Percentiles rank a stretch among this genome's conserved stretches.
Evolutionary conservation across 129 eudicot species (phyloP).

Genomic region (Dittrichia graveolens): DNA sequence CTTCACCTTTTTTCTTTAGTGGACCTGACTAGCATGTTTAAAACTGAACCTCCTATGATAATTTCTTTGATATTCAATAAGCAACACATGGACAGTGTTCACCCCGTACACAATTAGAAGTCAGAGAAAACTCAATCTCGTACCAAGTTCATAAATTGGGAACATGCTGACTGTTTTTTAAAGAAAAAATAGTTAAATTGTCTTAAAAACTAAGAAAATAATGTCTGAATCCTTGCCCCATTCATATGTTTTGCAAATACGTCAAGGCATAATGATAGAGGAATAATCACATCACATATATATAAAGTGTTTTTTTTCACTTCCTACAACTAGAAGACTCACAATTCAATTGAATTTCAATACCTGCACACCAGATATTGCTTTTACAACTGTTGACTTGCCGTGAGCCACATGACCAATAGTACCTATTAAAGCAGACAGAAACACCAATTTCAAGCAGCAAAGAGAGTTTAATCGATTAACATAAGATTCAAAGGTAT

Average conservation of each 20-base stretch:
- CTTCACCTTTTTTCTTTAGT: too few species aligned
- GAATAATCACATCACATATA: too few species aligned
- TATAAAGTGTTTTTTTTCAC: neutral
- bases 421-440: constrained; percentile 51
- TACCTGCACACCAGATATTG: constrained; percentile 97
- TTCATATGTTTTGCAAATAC: too few species aligned
- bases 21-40: too few species aligned
- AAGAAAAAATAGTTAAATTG: too few species aligned
- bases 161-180: neutral
- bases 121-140: neutral
- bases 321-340: constrained; percentile 4
- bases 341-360: neutral
- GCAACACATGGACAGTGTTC: neutral
- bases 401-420: constrained; percentile 99
- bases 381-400: constrained; percentile 94
- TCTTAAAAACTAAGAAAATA: too few species aligned
- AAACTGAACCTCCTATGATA: too few species aligned
- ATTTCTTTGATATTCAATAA: too few species aligned
- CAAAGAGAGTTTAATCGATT: neutral
- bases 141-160: neutral
- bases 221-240: too few species aligned
- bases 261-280: too few species aligned
- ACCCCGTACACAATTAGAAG: neutral
- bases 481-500: neutral
- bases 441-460: constrained; percentile 5